A percentile compares a stretch with the other conserved stretches of the same genome.
phyloP scores from a whole-genome alignment of 805 yeast species.

The Myxozyma melibiosi region DNA sequence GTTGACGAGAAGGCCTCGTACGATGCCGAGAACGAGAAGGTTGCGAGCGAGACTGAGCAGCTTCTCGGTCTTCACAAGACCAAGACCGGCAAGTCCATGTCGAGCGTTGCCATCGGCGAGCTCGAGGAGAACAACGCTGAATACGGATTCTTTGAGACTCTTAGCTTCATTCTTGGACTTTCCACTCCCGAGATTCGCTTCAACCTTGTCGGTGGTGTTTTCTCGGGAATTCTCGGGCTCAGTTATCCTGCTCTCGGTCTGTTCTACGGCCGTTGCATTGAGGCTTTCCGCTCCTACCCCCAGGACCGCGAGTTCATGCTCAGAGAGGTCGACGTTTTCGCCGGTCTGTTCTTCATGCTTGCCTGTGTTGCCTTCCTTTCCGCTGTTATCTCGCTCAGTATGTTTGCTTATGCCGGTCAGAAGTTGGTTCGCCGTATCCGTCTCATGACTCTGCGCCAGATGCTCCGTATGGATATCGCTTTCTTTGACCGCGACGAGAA shows the following conservation, averaged over 20 bases:
- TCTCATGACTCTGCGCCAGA: conserved; percentile 33
- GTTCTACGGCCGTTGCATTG: conserved; percentile 32
- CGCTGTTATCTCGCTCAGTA: conserved; percentile 24
- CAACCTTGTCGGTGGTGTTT: conserved; percentile 27
- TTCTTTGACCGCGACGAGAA: conserved; percentile 40
- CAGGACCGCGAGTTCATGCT: conserved; percentile 28
- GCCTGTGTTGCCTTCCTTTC: conserved; percentile 22
- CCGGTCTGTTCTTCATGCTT: conserved; percentile 33
- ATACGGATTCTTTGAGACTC: conserved; percentile 20
- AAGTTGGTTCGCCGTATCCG: conserved; percentile 37
- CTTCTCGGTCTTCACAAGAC: conserved; percentile 18
- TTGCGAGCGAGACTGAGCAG: conserved; percentile 8
- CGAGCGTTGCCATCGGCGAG: conserved; percentile 13
- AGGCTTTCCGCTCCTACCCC: conserved; percentile 31
- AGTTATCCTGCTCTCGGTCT: conserved; percentile 31
- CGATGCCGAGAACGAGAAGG: conserved; percentile 15
- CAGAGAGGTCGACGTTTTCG: conserved; percentile 25
- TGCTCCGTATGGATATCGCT: conserved; percentile 39
- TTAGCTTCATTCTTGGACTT: conserved; percentile 21
- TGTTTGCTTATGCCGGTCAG: conserved; percentile 33
- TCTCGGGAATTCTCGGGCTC: conserved; percentile 29
- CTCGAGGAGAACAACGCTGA: conserved; percentile 4
- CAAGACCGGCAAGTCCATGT: conserved; percentile 13
- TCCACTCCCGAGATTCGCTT: conserved; percentile 18
- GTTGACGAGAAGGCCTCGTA: conserved; percentile 18